Evolutionary conservation across 345 rosid genomes (phyloP).

Genomic region (Eutrema heterophyllum): DNA sequence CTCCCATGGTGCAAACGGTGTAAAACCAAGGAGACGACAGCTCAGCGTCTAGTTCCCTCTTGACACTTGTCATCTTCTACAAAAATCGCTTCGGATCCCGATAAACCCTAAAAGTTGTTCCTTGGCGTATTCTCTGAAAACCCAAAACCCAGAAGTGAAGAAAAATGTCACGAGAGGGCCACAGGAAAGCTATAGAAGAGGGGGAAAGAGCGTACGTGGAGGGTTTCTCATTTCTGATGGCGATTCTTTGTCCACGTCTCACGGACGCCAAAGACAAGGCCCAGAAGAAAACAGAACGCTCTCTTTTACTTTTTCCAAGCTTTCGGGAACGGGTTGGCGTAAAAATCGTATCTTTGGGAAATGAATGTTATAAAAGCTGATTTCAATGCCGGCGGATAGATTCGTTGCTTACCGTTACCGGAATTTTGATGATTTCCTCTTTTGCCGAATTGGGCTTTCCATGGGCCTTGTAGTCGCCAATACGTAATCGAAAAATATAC

Average conservation of each 20-base stretch:
- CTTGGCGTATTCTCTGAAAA: neutral
- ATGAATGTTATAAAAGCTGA: too few relatives aligned
- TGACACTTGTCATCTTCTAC: slow-evolving; percentile 23
- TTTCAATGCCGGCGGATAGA: slow-evolving; percentile 16
- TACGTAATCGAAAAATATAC: too few relatives aligned
- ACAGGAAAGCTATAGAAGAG: slow-evolving; percentile 1
- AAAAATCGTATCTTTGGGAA: slow-evolving; percentile 17
- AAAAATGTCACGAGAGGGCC: slow-evolving; percentile 7
- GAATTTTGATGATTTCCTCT: neutral
- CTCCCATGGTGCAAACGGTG: slow-evolving; percentile 48
- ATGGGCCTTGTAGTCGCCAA: slow-evolving; percentile 1
- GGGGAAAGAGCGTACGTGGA: slow-evolving; percentile 13
- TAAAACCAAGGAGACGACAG: slow-evolving; percentile 37
- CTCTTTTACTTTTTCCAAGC: slow-evolving; percentile 22
- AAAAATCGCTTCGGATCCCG: neutral
- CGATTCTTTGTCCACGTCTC: slow-evolving; percentile 34
- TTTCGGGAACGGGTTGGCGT: slow-evolving; percentile 18
- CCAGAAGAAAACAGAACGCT: slow-evolving; percentile 15
- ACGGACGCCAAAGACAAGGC: slow-evolving; percentile 23
- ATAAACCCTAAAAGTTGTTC: slow-evolving; percentile 20
- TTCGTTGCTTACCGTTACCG: slow-evolving; percentile 20
- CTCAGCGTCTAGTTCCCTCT: slow-evolving; percentile 17
- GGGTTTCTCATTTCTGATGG: slow-evolving; percentile 19
- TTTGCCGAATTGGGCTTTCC: slow-evolving; percentile 3
- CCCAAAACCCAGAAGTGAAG: slow-evolving; percentile 8